Evolutionary conservation across 23 red algal genomes (phyloP), one percentile per base, ranked within the genome.

Genomic region (Pyropia yezoensis): DNA sequence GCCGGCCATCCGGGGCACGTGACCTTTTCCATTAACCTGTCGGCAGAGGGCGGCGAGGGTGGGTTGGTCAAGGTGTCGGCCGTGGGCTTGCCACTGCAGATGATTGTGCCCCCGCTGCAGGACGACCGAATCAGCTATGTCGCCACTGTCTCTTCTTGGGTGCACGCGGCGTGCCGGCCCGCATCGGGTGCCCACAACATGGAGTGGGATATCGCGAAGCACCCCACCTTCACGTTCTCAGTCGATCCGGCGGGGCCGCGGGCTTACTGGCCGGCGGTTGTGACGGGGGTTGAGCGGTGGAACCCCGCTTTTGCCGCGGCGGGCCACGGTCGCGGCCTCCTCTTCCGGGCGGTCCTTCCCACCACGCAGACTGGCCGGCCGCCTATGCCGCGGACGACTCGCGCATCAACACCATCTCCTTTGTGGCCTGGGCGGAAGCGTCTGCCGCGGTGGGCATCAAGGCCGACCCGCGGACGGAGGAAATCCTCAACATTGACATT

Each of bases 61-160:
- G 34, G 62, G 3, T 39, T 11, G 2, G n/a, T 7, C 2, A 18
- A 65, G 23, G 17, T 77, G 28, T 6, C 58, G 57, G 18, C 63
- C 7, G 25, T 77, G 18, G 27, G 49, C 14, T 49, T 77, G 32
- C 72, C 72, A 3, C 14, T 2, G 45, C 18, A 21, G 1, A 29
- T 2, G 4, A 29, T 77, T 7, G 12, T n/a, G 20, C 18, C 57
- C 6, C 52, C 58, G 2, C 59, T 33, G 25, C 27, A 11, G 7
- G 72, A 77, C n/a, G 54, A 62, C 22, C 72, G 72, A 4, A 63
- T 77, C 47, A 58, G 72, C 18, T 77, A 77, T 22, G 64, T 77
- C 21, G 7, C 72, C 18, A 14, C 12, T 3, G 14, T 3, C n/a
- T 66, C 4, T 26, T 21, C 33, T 1, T 25, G 65, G 47, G 18